Evolutionary conservation across 495 filamentous ascomycete genomes (phyloP).

Genomic region (Hyaloscypha variabilis): DNA sequence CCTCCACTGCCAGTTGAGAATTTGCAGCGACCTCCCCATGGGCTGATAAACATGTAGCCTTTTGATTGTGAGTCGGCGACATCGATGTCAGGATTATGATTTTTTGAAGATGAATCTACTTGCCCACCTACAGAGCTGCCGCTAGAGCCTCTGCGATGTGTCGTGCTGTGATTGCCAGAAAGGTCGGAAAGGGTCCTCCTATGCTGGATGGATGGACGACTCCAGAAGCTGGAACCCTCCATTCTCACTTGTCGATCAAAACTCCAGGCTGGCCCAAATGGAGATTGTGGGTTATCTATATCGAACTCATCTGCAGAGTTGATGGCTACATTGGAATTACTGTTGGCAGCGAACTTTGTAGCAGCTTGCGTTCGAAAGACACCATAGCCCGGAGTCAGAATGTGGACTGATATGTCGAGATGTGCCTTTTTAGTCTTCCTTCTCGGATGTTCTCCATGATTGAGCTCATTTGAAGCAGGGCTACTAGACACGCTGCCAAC

Average conservation of each 20-base stretch:
- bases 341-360: neutral
- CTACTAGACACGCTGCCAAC: conserved; percentile 68
- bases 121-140: neutral
- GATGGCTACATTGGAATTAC: neutral
- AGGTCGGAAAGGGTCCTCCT: conserved; percentile 25
- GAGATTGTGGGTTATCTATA: neutral
- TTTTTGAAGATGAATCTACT: neutral
- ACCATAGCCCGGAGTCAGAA: conserved; percentile 31
- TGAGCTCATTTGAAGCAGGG: conserved; percentile 22
- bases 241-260: conserved; percentile 54
- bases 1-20: conserved; percentile 77
- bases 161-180: conserved; percentile 6
- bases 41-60: conserved; percentile 70
- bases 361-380: conserved; percentile 19
- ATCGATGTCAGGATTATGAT: neutral
- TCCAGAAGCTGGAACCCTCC: conserved; percentile 46
- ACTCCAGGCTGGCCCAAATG: conserved; percentile 25
- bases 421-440: conserved; percentile 19
- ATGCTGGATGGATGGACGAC: conserved; percentile 40
- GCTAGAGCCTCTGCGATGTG: conserved; percentile 15
- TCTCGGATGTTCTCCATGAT: neutral
- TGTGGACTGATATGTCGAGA: conserved; percentile 44
- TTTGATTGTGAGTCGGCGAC: conserved; percentile 13
- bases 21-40: conserved; percentile 84
- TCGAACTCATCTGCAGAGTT: neutral